These are phyloP conservation scores for Cladorrhinum sp. DNA, from an alignment of 2,329 filamentous ascomycete genomes.

Conservation along the genomic window DNA sequence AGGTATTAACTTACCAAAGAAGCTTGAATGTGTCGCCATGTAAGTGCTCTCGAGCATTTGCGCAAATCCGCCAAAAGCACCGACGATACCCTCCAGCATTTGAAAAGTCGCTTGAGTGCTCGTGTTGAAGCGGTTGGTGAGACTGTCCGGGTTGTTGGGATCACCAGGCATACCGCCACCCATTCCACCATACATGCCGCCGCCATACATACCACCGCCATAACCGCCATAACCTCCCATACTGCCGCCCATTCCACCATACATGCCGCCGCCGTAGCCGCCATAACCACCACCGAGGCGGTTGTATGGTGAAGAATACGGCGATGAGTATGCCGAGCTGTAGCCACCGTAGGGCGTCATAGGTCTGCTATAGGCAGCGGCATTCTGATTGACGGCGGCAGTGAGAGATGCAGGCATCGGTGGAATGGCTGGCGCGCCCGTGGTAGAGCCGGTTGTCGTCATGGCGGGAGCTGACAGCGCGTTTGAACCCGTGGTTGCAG, in stretches of 20 bases:
- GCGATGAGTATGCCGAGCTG: conserved; percentile 47
- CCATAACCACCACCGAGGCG: conserved; percentile 43
- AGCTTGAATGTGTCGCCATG: conserved; percentile 98
- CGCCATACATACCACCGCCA: conserved; percentile 22
- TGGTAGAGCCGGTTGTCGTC: conserved; percentile 39
- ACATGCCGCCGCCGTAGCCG: conserved; percentile 42
- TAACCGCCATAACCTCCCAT: background rate
- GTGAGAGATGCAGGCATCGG: conserved; percentile 74
- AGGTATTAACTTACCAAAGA: conserved; percentile 85
- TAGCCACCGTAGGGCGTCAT: conserved; percentile 34
- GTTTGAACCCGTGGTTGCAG: conserved; percentile 42
- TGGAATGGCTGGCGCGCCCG: conserved; percentile 53
- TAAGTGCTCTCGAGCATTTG: conserved; percentile 99
- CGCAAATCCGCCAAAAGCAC: conserved; percentile 93
- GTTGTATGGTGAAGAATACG: conserved; percentile 44
- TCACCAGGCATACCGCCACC: conserved; percentile 45
- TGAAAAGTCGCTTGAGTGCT: conserved; percentile 96
- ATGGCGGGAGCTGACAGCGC: conserved; percentile 41
- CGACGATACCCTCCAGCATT: conserved; percentile 95
- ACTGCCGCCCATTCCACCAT: conserved; percentile 34
- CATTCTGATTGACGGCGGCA: conserved; percentile 81
- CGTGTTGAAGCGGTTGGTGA: conserved; percentile 93
- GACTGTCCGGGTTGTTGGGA: conserved; percentile 85
- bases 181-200: conserved; percentile 23
- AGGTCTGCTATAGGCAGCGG: conserved; percentile 69